Percentiles rank a stretch among this genome's conserved stretches.
These are phyloP conservation scores for Colletotrichum noveboracense DNA, from an alignment of 2,329 filamentous ascomycete genomes.

Conservation along the genomic window DNA sequence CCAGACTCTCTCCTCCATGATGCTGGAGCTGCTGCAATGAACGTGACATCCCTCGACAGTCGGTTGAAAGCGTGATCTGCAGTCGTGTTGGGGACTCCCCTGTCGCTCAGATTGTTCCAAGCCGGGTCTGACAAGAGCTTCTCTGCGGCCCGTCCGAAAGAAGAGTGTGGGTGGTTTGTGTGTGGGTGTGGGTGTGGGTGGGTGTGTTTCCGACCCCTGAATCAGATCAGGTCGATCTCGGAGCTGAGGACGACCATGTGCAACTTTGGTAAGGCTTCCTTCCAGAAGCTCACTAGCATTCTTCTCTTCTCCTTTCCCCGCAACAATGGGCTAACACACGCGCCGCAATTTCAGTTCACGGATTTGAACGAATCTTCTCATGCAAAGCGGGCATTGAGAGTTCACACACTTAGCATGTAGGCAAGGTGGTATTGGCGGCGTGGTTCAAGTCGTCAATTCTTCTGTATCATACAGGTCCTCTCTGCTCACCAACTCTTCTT, in stretches of 20 bases:
- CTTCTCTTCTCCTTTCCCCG: not conserved
- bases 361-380: not conserved
- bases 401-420: not conserved
- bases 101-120: not conserved
- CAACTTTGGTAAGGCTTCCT: not conserved
- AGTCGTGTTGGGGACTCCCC: not conserved
- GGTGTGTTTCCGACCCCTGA: not conserved
- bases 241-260: not conserved
- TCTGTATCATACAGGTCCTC: not conserved
- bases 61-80: not conserved
- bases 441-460: slow-evolving; percentile 11
- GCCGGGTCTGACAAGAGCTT: not conserved
- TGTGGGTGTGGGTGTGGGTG: not conserved
- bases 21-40: not conserved
- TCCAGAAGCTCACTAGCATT: not conserved
- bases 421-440: not conserved
- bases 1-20: not conserved
- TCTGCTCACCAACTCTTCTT: not conserved
- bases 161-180: not conserved
- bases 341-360: not conserved
- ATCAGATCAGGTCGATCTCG: not conserved
- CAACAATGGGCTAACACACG: not conserved
- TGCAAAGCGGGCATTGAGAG: not conserved
- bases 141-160: not conserved
- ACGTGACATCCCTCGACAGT: not conserved